Base-by-base conservation (phyloP, 768 basidiomycete species). In the Mycena vitilis region DNA sequence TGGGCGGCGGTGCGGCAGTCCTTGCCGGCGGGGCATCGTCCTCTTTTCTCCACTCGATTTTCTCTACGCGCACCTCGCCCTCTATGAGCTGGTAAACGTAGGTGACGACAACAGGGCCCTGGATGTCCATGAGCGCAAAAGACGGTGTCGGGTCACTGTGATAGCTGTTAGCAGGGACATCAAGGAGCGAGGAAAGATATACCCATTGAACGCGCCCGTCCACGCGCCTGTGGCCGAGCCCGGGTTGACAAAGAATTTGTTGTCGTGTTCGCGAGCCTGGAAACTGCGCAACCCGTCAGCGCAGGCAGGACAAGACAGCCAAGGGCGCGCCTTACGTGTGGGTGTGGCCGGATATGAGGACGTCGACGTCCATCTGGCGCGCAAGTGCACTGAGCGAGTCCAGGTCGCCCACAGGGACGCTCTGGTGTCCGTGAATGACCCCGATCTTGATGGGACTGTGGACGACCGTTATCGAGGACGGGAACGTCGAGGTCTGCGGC, bases 101-200 rank as follows among this genome's bases (percentile, higher is more conserved):
- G 3, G 97, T 99, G 34, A 98, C 96, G 40, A 99, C 94, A 11
- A 97, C 95, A 3, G 95, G 89, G 6, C 98, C 98, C 81, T 99
- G 98, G 42, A 99, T 91, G 77, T 99, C 98, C 92, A 99, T 95
- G 52, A 99, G 82, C 0, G 98, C 98, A 75, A 99, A 99, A 3
- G 95, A 96, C 0, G 98, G 97, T 2, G 88, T 95, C 3, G 93
- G 90, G 36, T 95, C 95, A 5, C 95, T 96, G 73, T 9, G 47
- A 47, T 64, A 71, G 63, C 3, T 74, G 55, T 52, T 48, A 34
- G 66, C 25, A 62, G 51, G 60, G 51, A 25, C 38, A 23, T 25
- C 44, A 11, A 61, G 10, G 40, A 57, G 36, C 25, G n/a, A 13
- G 15, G 8, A 45, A 49, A 37, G 22, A 79, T 86, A 60, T 73